phyloP scores from a whole-genome alignment of 345 rosid species.

The Limnanthes douglasii region DNA sequence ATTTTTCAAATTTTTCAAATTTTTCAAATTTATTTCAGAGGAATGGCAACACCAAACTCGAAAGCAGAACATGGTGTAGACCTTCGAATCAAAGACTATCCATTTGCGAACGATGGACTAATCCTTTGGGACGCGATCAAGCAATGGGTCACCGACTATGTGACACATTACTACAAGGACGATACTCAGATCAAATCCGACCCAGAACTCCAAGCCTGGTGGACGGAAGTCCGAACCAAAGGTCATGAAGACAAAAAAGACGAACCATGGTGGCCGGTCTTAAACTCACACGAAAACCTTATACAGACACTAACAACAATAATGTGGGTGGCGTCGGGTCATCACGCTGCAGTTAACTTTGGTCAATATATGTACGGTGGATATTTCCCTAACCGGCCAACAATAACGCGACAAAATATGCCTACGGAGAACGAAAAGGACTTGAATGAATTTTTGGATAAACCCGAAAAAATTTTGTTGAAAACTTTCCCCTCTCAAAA shows the following conservation, averaged over 20 bases:
- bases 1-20: neutral
- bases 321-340: constrained; percentile 20
- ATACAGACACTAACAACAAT: constrained; percentile 11
- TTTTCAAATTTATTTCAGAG: constrained; percentile 1
- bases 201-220: constrained; percentile 17
- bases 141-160: constrained; percentile 18
- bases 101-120: constrained; percentile 17
- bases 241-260: constrained; percentile 20
- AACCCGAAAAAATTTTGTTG: constrained; percentile 11
- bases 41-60: constrained; percentile 14
- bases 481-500: constrained; percentile 13
- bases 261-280: constrained; percentile 22
- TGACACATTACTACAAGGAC: constrained; percentile 12
- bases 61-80: constrained; percentile 12
- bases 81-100: constrained; percentile 16
- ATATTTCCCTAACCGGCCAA: constrained; percentile 20
- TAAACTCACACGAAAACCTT: constrained; percentile 15
- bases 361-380: constrained; percentile 22
- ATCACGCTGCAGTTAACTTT: constrained; percentile 21
- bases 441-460: constrained; percentile 8
- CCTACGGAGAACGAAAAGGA: constrained; percentile 16
- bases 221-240: constrained; percentile 13
- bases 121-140: constrained; percentile 18
- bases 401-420: constrained; percentile 11
- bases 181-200: constrained; percentile 6